Base-by-base conservation (phyloP, 345 rosid species). In the Populus pruinosa region DNA sequence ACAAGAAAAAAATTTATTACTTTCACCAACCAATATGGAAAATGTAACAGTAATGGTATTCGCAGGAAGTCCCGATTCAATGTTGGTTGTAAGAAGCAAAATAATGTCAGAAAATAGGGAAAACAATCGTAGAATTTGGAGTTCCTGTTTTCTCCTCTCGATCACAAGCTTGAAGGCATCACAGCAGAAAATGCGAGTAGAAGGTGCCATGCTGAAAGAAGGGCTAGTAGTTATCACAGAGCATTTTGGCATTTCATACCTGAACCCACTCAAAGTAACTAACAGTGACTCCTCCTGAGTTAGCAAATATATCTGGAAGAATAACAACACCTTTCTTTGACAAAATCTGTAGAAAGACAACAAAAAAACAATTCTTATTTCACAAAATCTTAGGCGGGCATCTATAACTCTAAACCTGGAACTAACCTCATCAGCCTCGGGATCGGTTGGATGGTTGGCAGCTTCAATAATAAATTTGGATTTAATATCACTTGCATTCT, bases 231-330 rank as follows among this genome's bases (percentile, higher is more conserved):
- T 8, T 29, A 21, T 25, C 3, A 12, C 25, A 75, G 20, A 44
- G 35, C 11, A 65, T 67, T 41, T 41, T 18, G 23, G 12, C 23
- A 23, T 43, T 36, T 18, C 39, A 36, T 90, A 92, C 98, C 97
- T 93, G 98, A 81, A 93, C 99, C 99, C 97, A 96, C 83, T 96
- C 99, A 38, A 96, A 96, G 94, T 96, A 92, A 77, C 98, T 96
- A 64, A 96, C 98, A 6, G 98, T 93, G 25, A 96, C 99, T 80
- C 99, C 98, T 72, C 98, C 98, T 0, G 99, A 92, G 86, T 96
- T 96, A 23, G 99, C 94, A 83, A 89, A 92, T 74, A 93, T 93
- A 80, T 93, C 99, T 43, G 99, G 99, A 35, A 96, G 98, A 77
- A 96, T 96, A 25, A 86, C 86, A 31, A 93, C 98, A 33, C 99